A percentile compares a stretch with the other conserved stretches of the same genome.
These are phyloP conservation scores for Microsporum ferrugineum DNA, from an alignment of 2,329 filamentous ascomycete genomes.

Conservation along the genomic window DNA sequence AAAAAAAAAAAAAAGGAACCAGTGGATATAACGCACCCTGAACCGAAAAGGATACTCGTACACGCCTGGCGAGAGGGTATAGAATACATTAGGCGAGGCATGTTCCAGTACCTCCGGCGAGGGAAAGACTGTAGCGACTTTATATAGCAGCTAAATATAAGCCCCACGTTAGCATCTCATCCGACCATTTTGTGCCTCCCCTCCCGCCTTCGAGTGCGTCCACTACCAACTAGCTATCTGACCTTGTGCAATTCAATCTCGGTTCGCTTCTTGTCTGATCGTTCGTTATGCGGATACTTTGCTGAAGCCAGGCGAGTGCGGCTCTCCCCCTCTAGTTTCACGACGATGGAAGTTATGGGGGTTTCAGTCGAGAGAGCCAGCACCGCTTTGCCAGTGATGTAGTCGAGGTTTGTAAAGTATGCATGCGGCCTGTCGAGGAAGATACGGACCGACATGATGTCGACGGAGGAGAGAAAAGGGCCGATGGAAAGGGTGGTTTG, in stretches of 20 bases:
- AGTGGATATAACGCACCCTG: slow-evolving; percentile 27
- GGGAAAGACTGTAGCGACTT: slow-evolving; percentile 38
- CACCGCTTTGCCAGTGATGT: slow-evolving; percentile 36
- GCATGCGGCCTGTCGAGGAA: slow-evolving; percentile 33
- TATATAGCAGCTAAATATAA: slow-evolving; percentile 35
- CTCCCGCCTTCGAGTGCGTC: neutral
- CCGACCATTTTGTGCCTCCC: neutral
- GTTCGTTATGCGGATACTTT: slow-evolving; percentile 30
- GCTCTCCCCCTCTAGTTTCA: slow-evolving; percentile 41
- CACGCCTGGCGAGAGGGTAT: slow-evolving; percentile 35
- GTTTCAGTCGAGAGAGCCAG: slow-evolving; percentile 33
- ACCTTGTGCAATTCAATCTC: slow-evolving; percentile 42
- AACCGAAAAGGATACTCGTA: slow-evolving; percentile 41
- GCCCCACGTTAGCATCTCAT: neutral
- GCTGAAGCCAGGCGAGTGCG: slow-evolving; percentile 34
- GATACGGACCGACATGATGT: slow-evolving; percentile 35
- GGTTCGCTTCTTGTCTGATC: slow-evolving; percentile 38
- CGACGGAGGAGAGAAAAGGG: neutral
- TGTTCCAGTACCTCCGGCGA: slow-evolving; percentile 31
- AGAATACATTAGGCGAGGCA: slow-evolving; percentile 26
- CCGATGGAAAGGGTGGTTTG: neutral
- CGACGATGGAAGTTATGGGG: slow-evolving; percentile 35
- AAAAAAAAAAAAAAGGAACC: neutral
- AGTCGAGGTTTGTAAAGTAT: slow-evolving; percentile 41
- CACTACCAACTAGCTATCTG: slow-evolving; percentile 3